phyloP scores from a whole-genome alignment of 495 filamentous ascomycete genomes.

The Talaromyces thailandensis region DNA sequence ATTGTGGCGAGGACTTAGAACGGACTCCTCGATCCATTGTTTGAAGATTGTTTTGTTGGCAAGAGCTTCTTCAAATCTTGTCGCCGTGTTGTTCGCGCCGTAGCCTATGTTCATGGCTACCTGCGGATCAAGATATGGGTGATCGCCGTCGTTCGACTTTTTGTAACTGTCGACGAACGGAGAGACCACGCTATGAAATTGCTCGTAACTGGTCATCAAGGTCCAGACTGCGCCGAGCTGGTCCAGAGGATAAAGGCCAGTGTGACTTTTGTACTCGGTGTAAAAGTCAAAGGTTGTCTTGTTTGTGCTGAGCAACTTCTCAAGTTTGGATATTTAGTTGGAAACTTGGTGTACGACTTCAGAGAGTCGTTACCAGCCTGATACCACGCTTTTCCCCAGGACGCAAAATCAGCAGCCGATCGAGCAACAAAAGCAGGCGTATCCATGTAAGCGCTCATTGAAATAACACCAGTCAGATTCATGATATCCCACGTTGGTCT shows the following conservation, averaged over 20 bases:
- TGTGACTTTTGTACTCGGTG: not conserved
- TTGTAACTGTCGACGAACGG: not conserved
- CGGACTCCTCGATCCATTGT: conserved; percentile 10
- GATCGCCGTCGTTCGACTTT: not conserved
- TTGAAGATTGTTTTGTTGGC: conserved; percentile 16
- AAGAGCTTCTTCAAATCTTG: conserved; percentile 7
- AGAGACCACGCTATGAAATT: not conserved
- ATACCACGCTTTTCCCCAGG: conserved; percentile 9
- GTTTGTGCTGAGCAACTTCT: not conserved
- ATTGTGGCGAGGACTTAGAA: conserved; percentile 1
- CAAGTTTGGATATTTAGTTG: not conserved
- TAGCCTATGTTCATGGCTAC: not conserved
- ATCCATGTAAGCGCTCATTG: conserved; percentile 35
- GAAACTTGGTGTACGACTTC: conserved; percentile 1
- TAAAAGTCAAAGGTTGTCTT: conserved; percentile 1
- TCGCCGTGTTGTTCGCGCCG: not conserved
- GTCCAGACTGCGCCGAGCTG: conserved; percentile 4
- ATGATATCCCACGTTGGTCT: conserved; percentile 40
- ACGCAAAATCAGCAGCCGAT: not conserved
- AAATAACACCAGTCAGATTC: conserved; percentile 31
- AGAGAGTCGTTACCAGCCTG: not conserved
- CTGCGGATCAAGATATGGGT: not conserved
- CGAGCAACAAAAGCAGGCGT: conserved; percentile 30
- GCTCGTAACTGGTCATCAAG: not conserved
- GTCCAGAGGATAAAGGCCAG: conserved; percentile 3